Base-by-base conservation (phyloP, 441 rosid genomes). In the Pelargonium australe region DNA sequence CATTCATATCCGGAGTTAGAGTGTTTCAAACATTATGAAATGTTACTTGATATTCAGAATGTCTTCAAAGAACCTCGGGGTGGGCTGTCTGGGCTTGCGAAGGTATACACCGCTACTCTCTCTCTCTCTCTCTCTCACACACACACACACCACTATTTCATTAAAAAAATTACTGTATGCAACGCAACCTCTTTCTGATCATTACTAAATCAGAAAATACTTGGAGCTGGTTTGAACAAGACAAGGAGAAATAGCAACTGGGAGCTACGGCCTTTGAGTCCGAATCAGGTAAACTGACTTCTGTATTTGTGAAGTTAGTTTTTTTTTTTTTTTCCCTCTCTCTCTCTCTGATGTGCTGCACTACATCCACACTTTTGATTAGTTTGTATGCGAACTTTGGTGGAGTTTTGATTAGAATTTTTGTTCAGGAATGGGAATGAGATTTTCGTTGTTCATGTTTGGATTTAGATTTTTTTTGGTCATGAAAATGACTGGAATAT, bases 141-240 rank as follows among this genome's bases (percentile, higher is more conserved):
- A 16, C 9, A 8, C 61, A 5, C 7, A 0, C 28, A 55, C 61
- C 7, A 1, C 23, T 5, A 20, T 55, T 55, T 55, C 25, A 17
- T 16, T 55, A 49, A 5, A 5, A 55, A 55, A 67, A 12, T 41
- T 37, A 31, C 25, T 20, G 0, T 16, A 55, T 55, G 61, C 2
- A 40, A 40, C 43, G 7, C 9, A 40, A 55, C 61, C 20, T 55
- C 25, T 17, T 55, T 55, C 7, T 16, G 25, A 55, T 55, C 66
- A 66, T 31, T 66, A 51, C 57, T 66, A 63, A 47, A 76, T 49
- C 75, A 92, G 96, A 88, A 89, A 87, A 82, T 92, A 78, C 74
- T 90, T 71, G 98, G 98, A 75, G 92, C 79, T 11, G 84, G 94
- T 74, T 77, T 90, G 83, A 92, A 89, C 79, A 92, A 92, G 82